phyloP scores from a whole-genome alignment of 1,139 yeast genomes.

The Suhomyces terraborum region DNA sequence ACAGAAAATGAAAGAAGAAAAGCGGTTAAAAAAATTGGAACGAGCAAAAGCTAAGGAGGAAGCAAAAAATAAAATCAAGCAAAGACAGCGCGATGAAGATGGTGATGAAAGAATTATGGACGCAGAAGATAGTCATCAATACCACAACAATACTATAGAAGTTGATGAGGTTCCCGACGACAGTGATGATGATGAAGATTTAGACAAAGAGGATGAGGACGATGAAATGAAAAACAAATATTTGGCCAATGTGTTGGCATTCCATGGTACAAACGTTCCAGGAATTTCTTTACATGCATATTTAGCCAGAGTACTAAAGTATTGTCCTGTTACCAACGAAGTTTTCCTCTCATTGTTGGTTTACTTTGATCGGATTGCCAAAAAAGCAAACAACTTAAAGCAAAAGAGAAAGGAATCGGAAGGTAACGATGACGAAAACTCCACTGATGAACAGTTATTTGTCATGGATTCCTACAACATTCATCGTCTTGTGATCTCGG shows the following conservation, averaged over 20 bases:
- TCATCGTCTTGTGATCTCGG: slow-evolving; percentile 92
- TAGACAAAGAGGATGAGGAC: slow-evolving; percentile 41
- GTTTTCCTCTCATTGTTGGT: slow-evolving; percentile 88
- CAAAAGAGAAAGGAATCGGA: slow-evolving; percentile 25
- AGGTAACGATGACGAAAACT: slow-evolving; percentile 15
- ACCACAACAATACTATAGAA: slow-evolving; percentile 12
- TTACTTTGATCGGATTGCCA: slow-evolving; percentile 92
- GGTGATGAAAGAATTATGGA: slow-evolving; percentile 19
- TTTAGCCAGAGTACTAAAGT: slow-evolving; percentile 83
- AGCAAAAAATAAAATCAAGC: slow-evolving; percentile 19
- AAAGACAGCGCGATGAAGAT: slow-evolving; percentile 20
- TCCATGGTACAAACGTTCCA: slow-evolving; percentile 94
- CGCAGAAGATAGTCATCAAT: slow-evolving; percentile 11
- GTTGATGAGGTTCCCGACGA: slow-evolving; percentile 15
- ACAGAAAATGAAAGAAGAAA: slow-evolving; percentile 45
- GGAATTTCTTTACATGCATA: slow-evolving; percentile 91
- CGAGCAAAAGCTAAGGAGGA: slow-evolving; percentile 14
- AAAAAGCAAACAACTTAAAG: slow-evolving; percentile 67
- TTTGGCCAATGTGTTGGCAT: slow-evolving; percentile 78
- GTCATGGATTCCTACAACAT: slow-evolving; percentile 96
- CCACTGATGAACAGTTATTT: slow-evolving; percentile 59
- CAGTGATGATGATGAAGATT: slow-evolving; percentile 20
- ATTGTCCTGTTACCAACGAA: slow-evolving; percentile 97
- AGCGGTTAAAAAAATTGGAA: slow-evolving; percentile 30
- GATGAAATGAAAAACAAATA: slow-evolving; percentile 56